Evolutionary conservation across 2,329 filamentous ascomycete genomes (phyloP).

Genomic region (Aspergillus spinulosporus): DNA sequence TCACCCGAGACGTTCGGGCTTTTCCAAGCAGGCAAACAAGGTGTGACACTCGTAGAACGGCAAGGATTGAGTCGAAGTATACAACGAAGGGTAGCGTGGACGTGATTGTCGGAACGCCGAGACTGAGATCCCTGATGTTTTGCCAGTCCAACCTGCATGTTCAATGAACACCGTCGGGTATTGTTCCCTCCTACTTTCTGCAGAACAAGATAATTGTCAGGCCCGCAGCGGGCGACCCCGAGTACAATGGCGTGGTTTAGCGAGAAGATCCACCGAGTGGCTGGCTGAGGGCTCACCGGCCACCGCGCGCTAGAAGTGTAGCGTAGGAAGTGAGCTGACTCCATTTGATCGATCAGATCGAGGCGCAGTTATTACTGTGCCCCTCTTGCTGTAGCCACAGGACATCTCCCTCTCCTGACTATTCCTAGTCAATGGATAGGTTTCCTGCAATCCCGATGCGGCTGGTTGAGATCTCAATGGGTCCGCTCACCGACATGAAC

Average conservation of each 20-base stretch:
- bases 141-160: no score
- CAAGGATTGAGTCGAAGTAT: no score
- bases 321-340: no score
- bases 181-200: not conserved
- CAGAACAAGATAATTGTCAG: conserved; percentile 13
- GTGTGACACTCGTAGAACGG: no score
- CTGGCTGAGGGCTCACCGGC: conserved; percentile 14
- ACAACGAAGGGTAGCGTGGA: not conserved
- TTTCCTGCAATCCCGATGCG: not conserved
- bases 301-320: not conserved
- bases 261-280: not conserved
- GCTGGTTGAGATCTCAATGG: conserved; percentile 1
- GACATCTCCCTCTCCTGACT: not conserved
- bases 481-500: not conserved
- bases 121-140: no score
- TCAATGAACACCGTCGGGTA: not conserved
- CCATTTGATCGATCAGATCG: not conserved
- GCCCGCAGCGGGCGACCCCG: not conserved
- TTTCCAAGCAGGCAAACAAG: no score
- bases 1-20: no score
- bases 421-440: not conserved
- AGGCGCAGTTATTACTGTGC: not conserved
- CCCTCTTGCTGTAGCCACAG: not conserved
- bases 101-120: no score
- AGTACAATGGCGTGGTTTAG: not conserved